A percentile compares a stretch with the other conserved stretches of the same genome.
phyloP scores from a whole-genome alignment of 352 stramenopile genomes.

The Phytophthora tubulina region DNA sequence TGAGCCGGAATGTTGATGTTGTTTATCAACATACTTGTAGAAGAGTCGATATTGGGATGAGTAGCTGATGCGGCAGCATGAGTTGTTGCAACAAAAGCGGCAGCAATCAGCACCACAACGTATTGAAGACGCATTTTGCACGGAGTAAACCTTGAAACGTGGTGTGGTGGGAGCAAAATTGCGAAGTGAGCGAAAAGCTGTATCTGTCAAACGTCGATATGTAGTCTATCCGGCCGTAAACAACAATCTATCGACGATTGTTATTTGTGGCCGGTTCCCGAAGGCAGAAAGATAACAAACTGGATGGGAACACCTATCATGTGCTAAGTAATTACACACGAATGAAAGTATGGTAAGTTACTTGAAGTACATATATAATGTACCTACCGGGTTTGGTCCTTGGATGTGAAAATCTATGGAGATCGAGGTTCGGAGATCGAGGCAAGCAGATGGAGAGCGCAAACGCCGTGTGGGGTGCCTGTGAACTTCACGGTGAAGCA shows the following conservation, averaged over 20 bases:
- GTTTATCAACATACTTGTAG: neutral
- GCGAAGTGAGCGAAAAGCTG: neutral
- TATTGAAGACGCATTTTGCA: neutral
- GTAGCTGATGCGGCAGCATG: neutral
- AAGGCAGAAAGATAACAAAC: neutral
- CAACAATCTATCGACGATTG: neutral
- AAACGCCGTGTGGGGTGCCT: too few species aligned
- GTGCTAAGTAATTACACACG: neutral
- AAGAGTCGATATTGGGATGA: neutral
- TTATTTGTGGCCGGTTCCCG: neutral
- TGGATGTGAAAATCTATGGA: too few species aligned
- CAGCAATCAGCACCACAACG: neutral
- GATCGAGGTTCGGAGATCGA: too few species aligned
- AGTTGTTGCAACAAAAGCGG: neutral
- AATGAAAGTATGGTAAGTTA: too few species aligned
- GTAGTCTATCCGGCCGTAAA: too few species aligned
- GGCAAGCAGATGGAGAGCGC: too few species aligned
- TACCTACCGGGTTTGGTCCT: too few species aligned
- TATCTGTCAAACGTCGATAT: neutral
- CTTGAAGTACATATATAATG: too few species aligned
- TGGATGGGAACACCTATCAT: neutral
- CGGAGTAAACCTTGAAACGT: too few species aligned
- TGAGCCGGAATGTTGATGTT: neutral
- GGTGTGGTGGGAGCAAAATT: neutral
- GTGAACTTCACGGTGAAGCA: too few species aligned